Evolutionary conservation across 805 yeast species (phyloP), one percentile per base, ranked within the genome.

Genomic region (Phaffomyces thermotolerans): DNA sequence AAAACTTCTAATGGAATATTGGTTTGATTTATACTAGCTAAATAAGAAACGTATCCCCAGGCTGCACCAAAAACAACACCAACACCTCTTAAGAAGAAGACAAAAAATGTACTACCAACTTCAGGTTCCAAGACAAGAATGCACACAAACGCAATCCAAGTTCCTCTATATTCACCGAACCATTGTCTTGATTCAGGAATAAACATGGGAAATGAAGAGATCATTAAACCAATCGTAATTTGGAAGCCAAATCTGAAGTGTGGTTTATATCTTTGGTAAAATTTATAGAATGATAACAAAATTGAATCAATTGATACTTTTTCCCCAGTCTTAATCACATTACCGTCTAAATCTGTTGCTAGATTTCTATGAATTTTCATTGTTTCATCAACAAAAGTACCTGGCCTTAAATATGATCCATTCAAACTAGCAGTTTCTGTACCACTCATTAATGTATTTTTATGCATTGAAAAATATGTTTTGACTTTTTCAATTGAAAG

Each of bases 71-170:
- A 39, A 2, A 69, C 51, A 9, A 73, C 70, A 20, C 79, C 78
- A 15, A 72, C 67, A 10, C 68, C 68, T 52, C 79, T 65, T 2
- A 72, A 49, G 39, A 73, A 65, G 47, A 71, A 69, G 4, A 70
- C 71, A 62, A 67, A 70, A 39, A 72, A 66, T 1, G 79, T 72
- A 15, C 68, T 72, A 13, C 79, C 79, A 14, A 74, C 66, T 6
- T 75, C 70, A 1, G 76, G 73, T 47, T 75, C 79, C 24, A 73
- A 44, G 22, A 71, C 72, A 37, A 75, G 52, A 29, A 70, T 69
- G 48, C 76, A 73, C 6, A 73, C 75, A 60, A 75, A 75, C 24
- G 78, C 79, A 7, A 72, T 67, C 79, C 79, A 75, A 1, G 73
- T 59, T 35, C 78, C 79, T 47, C 72, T 65, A 29, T 67, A 64